Conservation (phyloP, 306 rosid genomes). For the Vigna radiata region DNA sequence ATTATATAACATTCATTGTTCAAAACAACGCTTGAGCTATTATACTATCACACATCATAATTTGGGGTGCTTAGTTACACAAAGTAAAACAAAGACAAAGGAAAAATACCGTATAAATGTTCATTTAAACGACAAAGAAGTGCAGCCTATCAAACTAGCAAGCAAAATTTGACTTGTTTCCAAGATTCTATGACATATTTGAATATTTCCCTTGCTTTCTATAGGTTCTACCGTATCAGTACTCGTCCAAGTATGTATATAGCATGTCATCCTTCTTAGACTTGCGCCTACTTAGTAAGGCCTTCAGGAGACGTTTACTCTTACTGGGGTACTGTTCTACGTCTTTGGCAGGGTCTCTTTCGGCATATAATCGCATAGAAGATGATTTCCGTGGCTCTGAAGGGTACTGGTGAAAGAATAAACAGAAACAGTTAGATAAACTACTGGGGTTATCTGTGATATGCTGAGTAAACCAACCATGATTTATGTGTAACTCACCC, state of each 20-base stretch:
- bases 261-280: constrained; percentile 93
- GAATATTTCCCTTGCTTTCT: constrained; percentile 38
- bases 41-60: constrained; percentile 41
- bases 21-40: constrained; percentile 32
- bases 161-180: constrained; percentile 50
- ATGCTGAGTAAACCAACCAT: constrained; percentile 3
- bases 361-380: constrained; percentile 89
- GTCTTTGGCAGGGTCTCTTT: constrained; percentile 71
- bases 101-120: constrained; percentile 36
- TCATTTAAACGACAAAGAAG: constrained; percentile 35
- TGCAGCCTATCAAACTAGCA: constrained; percentile 41
- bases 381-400: constrained; percentile 94
- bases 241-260: constrained; percentile 93
- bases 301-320: constrained; percentile 93
- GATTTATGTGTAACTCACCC: constrained; percentile 51
- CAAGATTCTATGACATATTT: constrained; percentile 47
- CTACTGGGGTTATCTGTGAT: constrained; percentile 8
- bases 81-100: background rate
- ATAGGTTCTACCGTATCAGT: constrained; percentile 53
- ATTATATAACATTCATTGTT: constrained; percentile 40
- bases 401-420: constrained; percentile 67
- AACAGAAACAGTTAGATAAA: constrained; percentile 26
- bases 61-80: constrained; percentile 32
- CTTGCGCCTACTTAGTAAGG: constrained; percentile 95
- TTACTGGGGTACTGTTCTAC: constrained; percentile 84